phyloP scores from a whole-genome alignment of 2,329 filamentous ascomycete species.

The Cytospora paraplurivora region DNA sequence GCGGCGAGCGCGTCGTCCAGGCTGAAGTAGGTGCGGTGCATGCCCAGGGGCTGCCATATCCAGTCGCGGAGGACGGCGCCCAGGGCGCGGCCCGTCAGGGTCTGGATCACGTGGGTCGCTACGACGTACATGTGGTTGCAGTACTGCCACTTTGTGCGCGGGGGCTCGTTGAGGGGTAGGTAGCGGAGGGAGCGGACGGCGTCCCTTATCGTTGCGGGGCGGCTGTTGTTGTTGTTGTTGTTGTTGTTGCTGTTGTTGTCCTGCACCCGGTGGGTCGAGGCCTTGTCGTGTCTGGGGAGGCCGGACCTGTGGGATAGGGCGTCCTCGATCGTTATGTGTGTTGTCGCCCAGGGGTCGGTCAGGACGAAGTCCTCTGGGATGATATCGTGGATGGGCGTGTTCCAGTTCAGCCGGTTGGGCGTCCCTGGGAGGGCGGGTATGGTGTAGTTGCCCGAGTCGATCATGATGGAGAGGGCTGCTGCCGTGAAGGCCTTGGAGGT shows the following conservation, averaged over 20 bases:
- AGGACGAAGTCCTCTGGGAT: slow-evolving; percentile 54
- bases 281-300: slow-evolving; percentile 46
- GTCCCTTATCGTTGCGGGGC: slow-evolving; percentile 40
- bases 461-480: slow-evolving; percentile 49
- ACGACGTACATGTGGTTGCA: slow-evolving; percentile 56
- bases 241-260: slow-evolving; percentile 39
- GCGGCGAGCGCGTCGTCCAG: slow-evolving; percentile 37
- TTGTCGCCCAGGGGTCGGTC: slow-evolving; percentile 39
- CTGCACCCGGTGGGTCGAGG: slow-evolving; percentile 36
- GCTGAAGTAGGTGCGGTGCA: slow-evolving; percentile 44
- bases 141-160: slow-evolving; percentile 50
- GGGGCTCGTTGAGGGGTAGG: slow-evolving; percentile 43
- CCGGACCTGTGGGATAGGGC: slow-evolving; percentile 55
- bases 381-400: slow-evolving; percentile 47
- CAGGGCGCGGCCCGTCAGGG: slow-evolving; percentile 43
- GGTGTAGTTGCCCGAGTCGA: slow-evolving; percentile 45
- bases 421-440: slow-evolving; percentile 31
- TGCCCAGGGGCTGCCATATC: slow-evolving; percentile 49
- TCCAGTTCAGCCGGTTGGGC: slow-evolving; percentile 45
- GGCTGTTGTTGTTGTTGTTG: slow-evolving; percentile 34
- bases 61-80: slow-evolving; percentile 42
- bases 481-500: slow-evolving; percentile 59
- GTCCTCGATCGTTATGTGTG: slow-evolving; percentile 55
- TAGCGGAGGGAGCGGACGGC: slow-evolving; percentile 45
- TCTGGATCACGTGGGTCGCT: slow-evolving; percentile 49